These are phyloP conservation scores for Pythium rhizo-oryzae DNA, from an alignment of 352 stramenopile species.

Conservation along the genomic window DNA sequence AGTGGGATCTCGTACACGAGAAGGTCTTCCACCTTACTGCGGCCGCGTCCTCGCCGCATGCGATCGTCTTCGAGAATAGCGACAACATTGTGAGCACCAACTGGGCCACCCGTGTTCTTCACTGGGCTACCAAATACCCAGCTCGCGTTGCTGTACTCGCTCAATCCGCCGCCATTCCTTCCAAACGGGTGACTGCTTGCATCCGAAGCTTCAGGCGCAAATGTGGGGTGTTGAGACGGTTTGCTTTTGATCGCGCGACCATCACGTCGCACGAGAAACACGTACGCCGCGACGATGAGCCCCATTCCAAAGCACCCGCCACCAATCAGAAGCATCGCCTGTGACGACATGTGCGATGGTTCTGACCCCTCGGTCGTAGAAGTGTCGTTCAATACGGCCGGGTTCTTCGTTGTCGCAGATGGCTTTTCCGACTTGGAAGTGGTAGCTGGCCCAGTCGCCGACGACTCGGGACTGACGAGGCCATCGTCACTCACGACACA, in stretches of 20 bases:
- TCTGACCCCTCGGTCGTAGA: not conserved
- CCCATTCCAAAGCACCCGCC: slow-evolving; percentile 31
- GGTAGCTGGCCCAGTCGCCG: not conserved
- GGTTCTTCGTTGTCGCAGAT: slow-evolving; percentile 1
- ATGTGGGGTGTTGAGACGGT: slow-evolving; percentile 6
- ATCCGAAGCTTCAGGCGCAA: slow-evolving; percentile 17
- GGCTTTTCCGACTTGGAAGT: not conserved
- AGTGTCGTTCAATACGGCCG: slow-evolving; percentile 8
- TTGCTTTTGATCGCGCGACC: slow-evolving; percentile 4
- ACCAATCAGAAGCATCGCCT: slow-evolving; percentile 26
- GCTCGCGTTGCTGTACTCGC: slow-evolving; percentile 48
- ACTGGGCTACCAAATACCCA: slow-evolving; percentile 57
- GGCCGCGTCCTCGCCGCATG: slow-evolving; percentile 42
- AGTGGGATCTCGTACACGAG: slow-evolving; percentile 78
- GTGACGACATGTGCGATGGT: slow-evolving; percentile 19
- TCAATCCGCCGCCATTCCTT: slow-evolving; percentile 27
- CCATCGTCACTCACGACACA: slow-evolving; percentile 29
- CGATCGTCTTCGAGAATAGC: slow-evolving; percentile 67
- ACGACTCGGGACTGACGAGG: not conserved
- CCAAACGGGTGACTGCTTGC: slow-evolving; percentile 29
- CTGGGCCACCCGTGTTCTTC: slow-evolving; percentile 5
- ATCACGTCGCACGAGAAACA: slow-evolving; percentile 26
- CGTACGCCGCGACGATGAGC: slow-evolving; percentile 27
- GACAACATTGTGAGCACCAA: slow-evolving; percentile 44
- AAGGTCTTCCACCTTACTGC: slow-evolving; percentile 63